These are phyloP conservation scores for Cyclotella cryptica DNA, from an alignment of 108 stramenopile genomes.

Conservation along the genomic window DNA sequence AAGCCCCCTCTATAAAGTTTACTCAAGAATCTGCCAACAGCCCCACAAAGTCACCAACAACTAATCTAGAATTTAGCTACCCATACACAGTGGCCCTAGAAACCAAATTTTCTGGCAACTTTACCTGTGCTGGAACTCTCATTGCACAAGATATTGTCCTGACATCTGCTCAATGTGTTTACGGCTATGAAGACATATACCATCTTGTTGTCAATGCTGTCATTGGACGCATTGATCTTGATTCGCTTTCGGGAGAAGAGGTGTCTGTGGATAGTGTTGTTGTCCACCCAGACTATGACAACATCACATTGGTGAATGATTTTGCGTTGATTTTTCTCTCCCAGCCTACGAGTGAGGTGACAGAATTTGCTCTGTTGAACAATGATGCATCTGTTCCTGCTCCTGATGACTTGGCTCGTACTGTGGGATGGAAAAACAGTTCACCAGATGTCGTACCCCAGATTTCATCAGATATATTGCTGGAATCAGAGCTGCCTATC, in stretches of 20 bases:
- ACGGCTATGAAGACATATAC: neutral
- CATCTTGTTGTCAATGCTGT: neutral
- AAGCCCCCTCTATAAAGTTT: too few relatives aligned
- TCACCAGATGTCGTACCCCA: neutral
- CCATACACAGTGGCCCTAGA: too few relatives aligned
- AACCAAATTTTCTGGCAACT: too few relatives aligned
- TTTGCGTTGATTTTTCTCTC: conserved; percentile 39
- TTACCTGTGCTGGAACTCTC: neutral
- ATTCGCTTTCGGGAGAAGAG: neutral
- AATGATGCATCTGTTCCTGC: neutral
- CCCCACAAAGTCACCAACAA: too few relatives aligned
- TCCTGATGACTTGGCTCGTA: neutral
- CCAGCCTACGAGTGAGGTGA: neutral
- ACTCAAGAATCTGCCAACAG: too few relatives aligned
- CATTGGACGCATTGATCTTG: neutral
- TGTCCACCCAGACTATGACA: conserved; percentile 45
- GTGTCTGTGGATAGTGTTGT: neutral
- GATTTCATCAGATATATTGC: conserved; percentile 15
- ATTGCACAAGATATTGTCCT: conserved; percentile 24
- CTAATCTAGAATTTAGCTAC: too few relatives aligned
- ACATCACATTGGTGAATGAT: conserved; percentile 39
- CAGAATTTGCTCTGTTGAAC: conserved; percentile 23
- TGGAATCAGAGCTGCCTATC: conserved; percentile 46
- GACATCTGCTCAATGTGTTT: conserved; percentile 22
- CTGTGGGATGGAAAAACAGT: neutral